Base-by-base conservation (phyloP, 371 early-diverging fungal genomes). In the Rhizopus sp. region DNA sequence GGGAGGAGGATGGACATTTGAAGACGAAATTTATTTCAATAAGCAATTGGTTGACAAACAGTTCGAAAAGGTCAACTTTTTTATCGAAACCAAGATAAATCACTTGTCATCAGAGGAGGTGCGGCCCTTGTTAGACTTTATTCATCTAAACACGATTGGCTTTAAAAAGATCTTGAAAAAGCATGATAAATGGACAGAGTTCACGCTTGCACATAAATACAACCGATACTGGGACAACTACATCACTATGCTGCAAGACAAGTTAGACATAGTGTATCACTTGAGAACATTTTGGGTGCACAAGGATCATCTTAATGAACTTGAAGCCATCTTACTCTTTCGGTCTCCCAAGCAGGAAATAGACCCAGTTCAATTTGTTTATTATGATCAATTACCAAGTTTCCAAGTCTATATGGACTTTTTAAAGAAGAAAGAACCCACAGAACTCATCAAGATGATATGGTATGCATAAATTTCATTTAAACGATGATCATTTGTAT, bases 111-210 rank as follows among this genome's bases (percentile, higher is more conserved):
- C 2, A 23, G 23, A 23, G 23, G 30, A 55, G 50, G 15, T 51
- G 50, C 32, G 55, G 50, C 86, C 85, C 63, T 83, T 96, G 55
- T 83, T 92, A 38, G 85, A 89, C 60, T 98, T 89, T 70, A 87
- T 90, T 2, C 87, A 94, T 1, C 69, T 97, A 59, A 98, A 98
- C 80, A 90, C 89, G 57, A 86, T 89, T 1, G 97, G 93, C 4
- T 94, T 96, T 64, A 81, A 92, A 66, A 97, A 94, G 82, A 91
- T 96, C 34, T 72, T 97, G 57, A 95, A 94, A 69, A 94, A 96
- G 70, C 95, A 96, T 66, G 97, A 97, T 74, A 95, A 94, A 50
- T 75, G 69, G 69, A 78, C 78, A 5, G 67, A 80, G 7, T 87
- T 82, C 68, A 69, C 77, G 38, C 88, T 39, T 52, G 12, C 12